phyloP scores from a whole-genome alignment of 352 stramenopile species.

The Phytophthora ramorum region DNA sequence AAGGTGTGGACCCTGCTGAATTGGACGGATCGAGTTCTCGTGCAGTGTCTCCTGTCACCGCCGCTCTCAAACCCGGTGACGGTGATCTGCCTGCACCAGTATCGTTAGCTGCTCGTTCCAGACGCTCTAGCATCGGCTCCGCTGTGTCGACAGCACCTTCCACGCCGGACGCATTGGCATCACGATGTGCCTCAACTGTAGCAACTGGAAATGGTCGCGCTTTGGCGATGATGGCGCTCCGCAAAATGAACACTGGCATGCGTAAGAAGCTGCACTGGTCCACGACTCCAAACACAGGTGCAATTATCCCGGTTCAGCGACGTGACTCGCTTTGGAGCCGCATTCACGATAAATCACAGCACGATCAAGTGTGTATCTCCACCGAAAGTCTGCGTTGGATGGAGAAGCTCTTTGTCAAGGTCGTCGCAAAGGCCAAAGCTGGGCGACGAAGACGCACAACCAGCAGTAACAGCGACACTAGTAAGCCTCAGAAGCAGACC shows the following conservation, averaged over 20 bases:
- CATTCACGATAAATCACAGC: constrained; percentile 34
- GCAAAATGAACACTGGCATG: constrained; percentile 62
- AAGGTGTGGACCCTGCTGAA: constrained; percentile 56
- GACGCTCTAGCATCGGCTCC: constrained; percentile 51
- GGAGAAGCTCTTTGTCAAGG: constrained; percentile 80
- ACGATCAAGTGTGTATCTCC: constrained; percentile 55
- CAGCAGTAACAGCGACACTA: constrained; percentile 10
- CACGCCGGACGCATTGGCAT: constrained; percentile 38
- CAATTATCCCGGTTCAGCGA: constrained; percentile 31
- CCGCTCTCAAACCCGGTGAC: constrained; percentile 42
- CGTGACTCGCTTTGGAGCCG: constrained; percentile 65
- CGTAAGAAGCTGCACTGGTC: constrained; percentile 85
- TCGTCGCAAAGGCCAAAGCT: constrained; percentile 36
- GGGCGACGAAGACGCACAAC: constrained; percentile 23
- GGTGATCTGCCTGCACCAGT: constrained; percentile 7
- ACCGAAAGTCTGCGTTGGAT: constrained; percentile 67
- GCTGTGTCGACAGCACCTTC: constrained; percentile 36
- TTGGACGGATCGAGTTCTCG: constrained; percentile 32
- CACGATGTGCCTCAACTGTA: constrained; percentile 15
- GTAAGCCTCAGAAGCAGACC: constrained; percentile 14
- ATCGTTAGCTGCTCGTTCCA: constrained; percentile 30
- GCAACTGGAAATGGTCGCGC: constrained; percentile 19
- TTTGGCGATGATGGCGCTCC: constrained; percentile 43
- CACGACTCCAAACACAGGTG: constrained; percentile 50
- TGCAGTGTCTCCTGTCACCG: background rate